A percentile compares a stretch with the other conserved stretches of the same genome.
Conservation (phyloP, 257 asterid genomes). For the Knoxia roxburghii region DNA sequence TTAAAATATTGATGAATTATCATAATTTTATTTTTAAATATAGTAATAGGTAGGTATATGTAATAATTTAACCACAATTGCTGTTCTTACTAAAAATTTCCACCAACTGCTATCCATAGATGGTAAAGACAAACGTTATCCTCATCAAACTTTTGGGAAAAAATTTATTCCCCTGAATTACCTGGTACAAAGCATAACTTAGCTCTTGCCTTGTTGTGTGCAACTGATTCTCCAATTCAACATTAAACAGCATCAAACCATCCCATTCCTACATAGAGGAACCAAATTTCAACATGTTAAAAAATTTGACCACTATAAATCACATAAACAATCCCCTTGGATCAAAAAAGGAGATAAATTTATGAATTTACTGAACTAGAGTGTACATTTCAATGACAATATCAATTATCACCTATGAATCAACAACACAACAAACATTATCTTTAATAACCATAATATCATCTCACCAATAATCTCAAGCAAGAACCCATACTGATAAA, state of each 20-base stretch:
- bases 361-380: not conserved
- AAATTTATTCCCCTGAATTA: conserved; percentile 20
- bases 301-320: too few relatives aligned
- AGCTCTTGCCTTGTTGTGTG: conserved; percentile 97
- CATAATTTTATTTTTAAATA: too few relatives aligned
- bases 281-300: conserved; percentile 7
- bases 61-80: too few relatives aligned
- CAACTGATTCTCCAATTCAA: conserved; percentile 86
- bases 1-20: too few relatives aligned
- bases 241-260: conserved; percentile 91
- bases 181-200: conserved; percentile 98
- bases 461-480: not conserved
- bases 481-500: too few relatives aligned
- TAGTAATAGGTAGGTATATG: too few relatives aligned
- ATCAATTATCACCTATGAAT: conserved; percentile 6
- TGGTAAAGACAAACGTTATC: too few relatives aligned
- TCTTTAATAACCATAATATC: not conserved
- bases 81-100: too few relatives aligned
- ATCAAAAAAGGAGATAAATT: not conserved
- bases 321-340: too few relatives aligned
- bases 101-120: too few relatives aligned
- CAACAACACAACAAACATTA: not conserved
- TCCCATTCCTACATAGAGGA: conserved; percentile 77
- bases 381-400: not conserved
- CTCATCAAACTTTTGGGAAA: too few relatives aligned